Evolutionary conservation across 2,329 filamentous ascomycete species (phyloP).

Genomic region (Pseudogymnoascus sp.): DNA sequence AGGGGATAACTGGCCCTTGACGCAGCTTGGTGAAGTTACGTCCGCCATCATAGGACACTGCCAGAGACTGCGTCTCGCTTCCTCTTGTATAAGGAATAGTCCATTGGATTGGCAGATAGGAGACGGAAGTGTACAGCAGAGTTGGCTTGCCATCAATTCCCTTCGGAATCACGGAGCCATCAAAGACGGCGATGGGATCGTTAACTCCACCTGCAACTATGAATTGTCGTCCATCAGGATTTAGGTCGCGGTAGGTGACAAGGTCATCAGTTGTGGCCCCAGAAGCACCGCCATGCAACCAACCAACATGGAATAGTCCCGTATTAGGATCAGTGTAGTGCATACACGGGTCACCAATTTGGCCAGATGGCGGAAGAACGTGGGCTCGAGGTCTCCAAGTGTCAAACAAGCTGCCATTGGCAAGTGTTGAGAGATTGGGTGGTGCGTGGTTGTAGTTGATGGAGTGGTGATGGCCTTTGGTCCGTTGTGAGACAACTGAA

Average conservation of each 20-base stretch:
- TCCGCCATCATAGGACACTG: conserved; percentile 29
- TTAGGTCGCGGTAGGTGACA: conserved; percentile 33
- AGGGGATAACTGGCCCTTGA: conserved; percentile 31
- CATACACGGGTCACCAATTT: conserved; percentile 37
- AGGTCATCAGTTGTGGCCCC: conserved; percentile 35
- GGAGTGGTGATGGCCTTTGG: not conserved
- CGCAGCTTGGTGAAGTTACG: conserved; percentile 32
- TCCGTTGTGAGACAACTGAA: not conserved
- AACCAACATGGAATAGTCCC: conserved; percentile 37
- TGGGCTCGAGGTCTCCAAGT: conserved; percentile 30
- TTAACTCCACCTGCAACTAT: conserved; percentile 30
- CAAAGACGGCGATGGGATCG: conserved; percentile 37
- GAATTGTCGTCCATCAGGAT: conserved; percentile 9
- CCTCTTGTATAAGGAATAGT: conserved; percentile 37
- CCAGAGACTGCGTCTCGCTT: conserved; percentile 37
- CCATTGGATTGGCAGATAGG: conserved; percentile 37
- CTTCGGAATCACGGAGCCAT: conserved; percentile 35
- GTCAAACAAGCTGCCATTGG: conserved; percentile 28
- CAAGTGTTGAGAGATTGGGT: conserved; percentile 32
- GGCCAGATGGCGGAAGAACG: conserved; percentile 31
- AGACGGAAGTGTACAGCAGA: conserved; percentile 37
- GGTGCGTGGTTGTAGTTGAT: conserved; percentile 31
- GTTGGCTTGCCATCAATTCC: conserved; percentile 37
- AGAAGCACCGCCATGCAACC: conserved; percentile 30
- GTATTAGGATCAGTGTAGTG: conserved; percentile 37